A percentile compares a stretch with the other conserved stretches of the same genome.
Evolutionary conservation across 352 stramenopile species (phyloP).

Genomic region (Phytophthora foliorum): DNA sequence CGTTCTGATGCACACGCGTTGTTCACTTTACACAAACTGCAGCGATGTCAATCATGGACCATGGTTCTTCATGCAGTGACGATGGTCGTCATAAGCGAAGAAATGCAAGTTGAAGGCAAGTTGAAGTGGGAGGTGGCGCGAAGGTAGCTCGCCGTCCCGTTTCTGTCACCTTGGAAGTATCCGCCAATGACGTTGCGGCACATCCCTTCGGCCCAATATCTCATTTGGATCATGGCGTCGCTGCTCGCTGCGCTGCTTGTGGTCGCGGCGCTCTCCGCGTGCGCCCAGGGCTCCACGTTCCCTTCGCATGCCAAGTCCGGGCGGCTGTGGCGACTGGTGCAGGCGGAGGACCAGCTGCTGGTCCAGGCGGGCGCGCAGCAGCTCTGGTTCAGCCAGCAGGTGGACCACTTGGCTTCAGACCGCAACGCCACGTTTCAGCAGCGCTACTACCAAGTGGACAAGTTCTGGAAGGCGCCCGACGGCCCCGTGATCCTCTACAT

Average conservation of each 20-base stretch:
- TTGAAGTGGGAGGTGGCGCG: slow-evolving; percentile 6
- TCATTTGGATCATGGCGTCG: slow-evolving; percentile 30
- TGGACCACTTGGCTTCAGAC: slow-evolving; percentile 65
- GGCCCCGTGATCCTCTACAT: slow-evolving; percentile 89
- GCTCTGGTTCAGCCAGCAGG: slow-evolving; percentile 75
- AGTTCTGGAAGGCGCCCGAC: slow-evolving; percentile 59
- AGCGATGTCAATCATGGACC: not conserved
- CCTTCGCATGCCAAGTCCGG: slow-evolving; percentile 58
- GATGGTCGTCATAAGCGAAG: no score
- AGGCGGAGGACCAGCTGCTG: slow-evolving; percentile 58
- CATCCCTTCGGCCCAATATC: slow-evolving; percentile 19
- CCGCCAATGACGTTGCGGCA: not conserved
- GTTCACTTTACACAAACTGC: not conserved
- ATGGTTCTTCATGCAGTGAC: no score
- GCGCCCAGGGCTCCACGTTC: slow-evolving; percentile 27
- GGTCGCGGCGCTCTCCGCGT: slow-evolving; percentile 15
- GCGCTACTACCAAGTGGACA: slow-evolving; percentile 81
- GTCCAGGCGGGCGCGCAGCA: slow-evolving; percentile 47
- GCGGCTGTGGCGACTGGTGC: slow-evolving; percentile 61
- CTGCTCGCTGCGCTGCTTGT: slow-evolving; percentile 21
- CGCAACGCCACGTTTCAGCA: slow-evolving; percentile 69
- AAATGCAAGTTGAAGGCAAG: slow-evolving; percentile 1
- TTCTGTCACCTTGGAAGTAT: slow-evolving; percentile 2
- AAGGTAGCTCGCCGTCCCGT: slow-evolving; percentile 1
- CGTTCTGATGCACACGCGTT: not conserved